These are phyloP conservation scores for Xerocomus cyaneibrunnescens DNA, from an alignment of 1,284 basidiomycete genomes.

Conservation along the genomic window DNA sequence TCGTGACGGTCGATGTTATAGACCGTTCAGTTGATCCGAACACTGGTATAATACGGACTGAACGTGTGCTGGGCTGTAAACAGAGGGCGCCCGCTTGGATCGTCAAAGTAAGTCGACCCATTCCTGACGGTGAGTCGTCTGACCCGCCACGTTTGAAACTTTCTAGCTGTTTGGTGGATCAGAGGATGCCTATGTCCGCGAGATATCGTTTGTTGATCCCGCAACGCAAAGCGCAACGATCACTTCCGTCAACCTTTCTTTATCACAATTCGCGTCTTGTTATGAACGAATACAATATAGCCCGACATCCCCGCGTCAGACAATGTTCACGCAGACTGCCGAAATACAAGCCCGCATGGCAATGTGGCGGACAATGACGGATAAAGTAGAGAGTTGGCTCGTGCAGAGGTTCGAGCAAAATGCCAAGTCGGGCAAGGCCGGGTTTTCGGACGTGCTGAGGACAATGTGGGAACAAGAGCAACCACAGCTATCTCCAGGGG, in stretches of 20 bases:
- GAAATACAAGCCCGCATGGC: constrained; percentile 80
- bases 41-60: constrained; percentile 87
- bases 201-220: constrained; percentile 91
- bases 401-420: constrained; percentile 87
- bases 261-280: constrained; percentile 88
- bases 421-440: constrained; percentile 80
- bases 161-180: constrained; percentile 81
- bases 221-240: constrained; percentile 76
- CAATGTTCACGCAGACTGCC: constrained; percentile 78
- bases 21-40: constrained; percentile 79
- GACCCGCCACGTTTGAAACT: constrained; percentile 10
- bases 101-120: constrained; percentile 62
- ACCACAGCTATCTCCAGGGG: constrained; percentile 32
- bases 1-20: constrained; percentile 87
- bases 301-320: constrained; percentile 60
- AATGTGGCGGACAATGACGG: constrained; percentile 75
- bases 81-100: constrained; percentile 85
- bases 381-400: constrained; percentile 80
- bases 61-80: constrained; percentile 82
- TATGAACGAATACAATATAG: constrained; percentile 88
- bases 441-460: constrained; percentile 83
- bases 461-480: constrained; percentile 65
- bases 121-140: background rate
- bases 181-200: constrained; percentile 91
- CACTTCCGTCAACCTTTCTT: constrained; percentile 85